phyloP scores from a whole-genome alignment of 164 flowering plant genomes.

The Magnolia officinalis region DNA sequence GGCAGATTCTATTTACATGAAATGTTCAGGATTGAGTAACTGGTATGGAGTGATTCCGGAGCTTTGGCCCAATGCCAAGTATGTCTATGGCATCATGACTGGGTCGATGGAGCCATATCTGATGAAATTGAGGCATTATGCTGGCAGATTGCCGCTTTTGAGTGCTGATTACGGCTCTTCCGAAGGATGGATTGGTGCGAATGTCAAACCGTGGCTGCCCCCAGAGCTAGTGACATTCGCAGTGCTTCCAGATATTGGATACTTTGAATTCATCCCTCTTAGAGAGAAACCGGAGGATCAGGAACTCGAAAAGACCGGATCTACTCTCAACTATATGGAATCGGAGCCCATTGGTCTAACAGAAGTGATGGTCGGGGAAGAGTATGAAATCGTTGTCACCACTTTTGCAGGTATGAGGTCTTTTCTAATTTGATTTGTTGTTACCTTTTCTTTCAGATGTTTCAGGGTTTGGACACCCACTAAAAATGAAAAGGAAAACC shows the following conservation, averaged over 20 bases:
- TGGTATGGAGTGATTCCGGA: slow-evolving; percentile 86
- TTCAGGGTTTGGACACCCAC: too few relatives aligned
- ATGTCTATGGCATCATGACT: slow-evolving; percentile 88
- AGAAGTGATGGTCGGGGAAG: slow-evolving; percentile 77
- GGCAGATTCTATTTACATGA: slow-evolving; percentile 52
- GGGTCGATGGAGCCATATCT: slow-evolving; percentile 94
- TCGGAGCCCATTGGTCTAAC: slow-evolving; percentile 65
- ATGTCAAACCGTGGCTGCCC: slow-evolving; percentile 68
- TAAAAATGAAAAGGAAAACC: too few relatives aligned
- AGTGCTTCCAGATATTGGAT: slow-evolving; percentile 84
- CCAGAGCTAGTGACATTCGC: slow-evolving; percentile 73
- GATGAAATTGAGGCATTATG: slow-evolving; percentile 84
- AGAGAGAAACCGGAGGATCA: slow-evolving; percentile 15
- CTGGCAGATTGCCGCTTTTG: slow-evolving; percentile 62
- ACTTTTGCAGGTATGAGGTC: slow-evolving; percentile 64
- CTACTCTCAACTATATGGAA: slow-evolving; percentile 19
- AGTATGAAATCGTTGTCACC: slow-evolving; percentile 82
- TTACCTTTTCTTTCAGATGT: too few relatives aligned
- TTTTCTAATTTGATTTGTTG: neutral
- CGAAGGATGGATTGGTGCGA: slow-evolving; percentile 95
- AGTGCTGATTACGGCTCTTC: slow-evolving; percentile 92
- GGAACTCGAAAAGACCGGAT: slow-evolving; percentile 11
- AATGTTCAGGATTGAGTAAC: slow-evolving; percentile 53
- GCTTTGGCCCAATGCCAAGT: slow-evolving; percentile 84
- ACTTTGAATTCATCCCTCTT: slow-evolving; percentile 80